Conservation (phyloP, 2,329 filamentous ascomycete genomes). For the Rhinocladiella similis region DNA sequence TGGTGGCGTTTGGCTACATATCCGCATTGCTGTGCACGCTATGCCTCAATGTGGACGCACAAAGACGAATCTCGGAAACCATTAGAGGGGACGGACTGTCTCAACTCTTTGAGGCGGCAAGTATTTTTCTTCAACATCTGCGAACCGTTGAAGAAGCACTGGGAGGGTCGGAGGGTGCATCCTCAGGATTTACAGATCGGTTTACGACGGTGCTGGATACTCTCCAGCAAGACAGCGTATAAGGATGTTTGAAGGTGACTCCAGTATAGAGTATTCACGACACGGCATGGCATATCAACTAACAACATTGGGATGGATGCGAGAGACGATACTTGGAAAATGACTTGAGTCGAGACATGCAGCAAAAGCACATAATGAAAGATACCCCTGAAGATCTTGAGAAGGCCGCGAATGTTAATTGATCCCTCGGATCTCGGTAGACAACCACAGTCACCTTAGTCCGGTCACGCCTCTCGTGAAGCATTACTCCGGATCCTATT, state of each 20-base stretch:
- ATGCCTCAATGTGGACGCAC: slow-evolving; percentile 57
- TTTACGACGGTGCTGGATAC: slow-evolving; percentile 16
- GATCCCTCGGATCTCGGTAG: background rate
- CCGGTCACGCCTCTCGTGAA: too few relatives aligned
- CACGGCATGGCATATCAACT: background rate
- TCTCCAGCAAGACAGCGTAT: slow-evolving; percentile 8
- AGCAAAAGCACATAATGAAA: background rate
- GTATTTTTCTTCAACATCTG: slow-evolving; percentile 63
- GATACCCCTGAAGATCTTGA: slow-evolving; percentile 1
- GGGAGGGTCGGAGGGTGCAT: slow-evolving; percentile 11
- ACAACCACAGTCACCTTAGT: too few relatives aligned
- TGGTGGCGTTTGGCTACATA: slow-evolving; percentile 84
- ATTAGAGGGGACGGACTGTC: slow-evolving; percentile 51
- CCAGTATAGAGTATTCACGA: too few relatives aligned
- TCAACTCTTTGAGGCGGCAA: slow-evolving; percentile 57
- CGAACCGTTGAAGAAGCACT: slow-evolving; percentile 54
- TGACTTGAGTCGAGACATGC: background rate
- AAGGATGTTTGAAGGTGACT: background rate
- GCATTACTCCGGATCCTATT: too few relatives aligned
- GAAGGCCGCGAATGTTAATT: background rate
- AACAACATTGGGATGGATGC: background rate
- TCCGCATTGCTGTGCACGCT: slow-evolving; percentile 81
- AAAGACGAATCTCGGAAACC: slow-evolving; percentile 41
- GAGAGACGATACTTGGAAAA: background rate
- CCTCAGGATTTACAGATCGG: slow-evolving; percentile 16